A percentile compares a stretch with the other conserved stretches of the same genome.
Evolutionary conservation across 2,329 filamentous ascomycete genomes (phyloP).

Genomic region (Nigrospora sphaerica): DNA sequence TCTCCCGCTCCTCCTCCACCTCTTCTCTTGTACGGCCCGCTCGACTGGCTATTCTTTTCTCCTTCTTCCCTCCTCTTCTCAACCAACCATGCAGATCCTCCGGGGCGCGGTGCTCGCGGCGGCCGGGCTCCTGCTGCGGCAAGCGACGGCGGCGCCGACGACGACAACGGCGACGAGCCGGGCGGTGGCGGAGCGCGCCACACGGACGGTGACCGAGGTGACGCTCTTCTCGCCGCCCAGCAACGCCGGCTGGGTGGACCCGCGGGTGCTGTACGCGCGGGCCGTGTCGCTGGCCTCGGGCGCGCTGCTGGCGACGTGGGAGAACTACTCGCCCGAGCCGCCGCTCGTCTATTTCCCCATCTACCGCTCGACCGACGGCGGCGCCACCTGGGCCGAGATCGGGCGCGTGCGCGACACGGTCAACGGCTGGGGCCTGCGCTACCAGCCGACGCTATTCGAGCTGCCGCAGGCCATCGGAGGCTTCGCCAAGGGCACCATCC

Average conservation of each 20-base stretch:
- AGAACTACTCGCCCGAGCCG: constrained; percentile 51
- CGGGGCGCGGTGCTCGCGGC: constrained; percentile 1
- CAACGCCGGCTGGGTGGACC: constrained; percentile 29
- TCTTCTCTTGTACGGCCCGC: too few species aligned
- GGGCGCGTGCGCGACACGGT: constrained; percentile 56
- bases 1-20: too few species aligned
- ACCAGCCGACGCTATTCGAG: constrained; percentile 63
- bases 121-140: neutral
- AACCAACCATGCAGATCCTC: constrained; percentile 3
- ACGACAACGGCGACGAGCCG: neutral
- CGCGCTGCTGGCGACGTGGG: constrained; percentile 44
- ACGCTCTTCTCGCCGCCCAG: constrained; percentile 32
- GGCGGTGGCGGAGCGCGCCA: constrained; percentile 1
- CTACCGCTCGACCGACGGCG: constrained; percentile 44
- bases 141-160: neutral
- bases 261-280: constrained; percentile 36
- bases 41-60: too few species aligned
- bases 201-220: constrained; percentile 11
- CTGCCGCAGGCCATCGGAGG: constrained; percentile 50
- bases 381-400: constrained; percentile 56
- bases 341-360: constrained; percentile 48
- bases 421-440: constrained; percentile 58
- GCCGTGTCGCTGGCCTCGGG: constrained; percentile 34
- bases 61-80: too few species aligned
- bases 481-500: constrained; percentile 55